A percentile compares a stretch with the other conserved stretches of the same genome.
phyloP scores from a whole-genome alignment of 1,284 basidiomycete genomes.

The Exsudoporus floridanus region DNA sequence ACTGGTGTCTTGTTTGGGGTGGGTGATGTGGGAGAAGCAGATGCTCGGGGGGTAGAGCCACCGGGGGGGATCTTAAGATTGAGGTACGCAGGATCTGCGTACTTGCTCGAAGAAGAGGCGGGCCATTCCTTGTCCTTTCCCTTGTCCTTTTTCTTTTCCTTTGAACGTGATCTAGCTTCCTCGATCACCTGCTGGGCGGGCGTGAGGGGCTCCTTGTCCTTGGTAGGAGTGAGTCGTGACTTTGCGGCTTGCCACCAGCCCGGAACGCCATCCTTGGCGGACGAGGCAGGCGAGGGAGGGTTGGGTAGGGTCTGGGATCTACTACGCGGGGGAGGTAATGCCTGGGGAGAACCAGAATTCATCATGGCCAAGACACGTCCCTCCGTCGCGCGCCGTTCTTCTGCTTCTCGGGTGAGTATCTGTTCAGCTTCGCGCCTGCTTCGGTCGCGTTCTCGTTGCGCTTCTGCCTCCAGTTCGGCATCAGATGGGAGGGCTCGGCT shows the following conservation, averaged over 20 bases:
- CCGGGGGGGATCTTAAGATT: conserved; percentile 49
- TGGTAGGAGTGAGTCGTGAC: conserved; percentile 72
- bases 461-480: conserved; percentile 76
- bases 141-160: conserved; percentile 52
- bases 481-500: conserved; percentile 54
- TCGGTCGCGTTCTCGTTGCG: conserved; percentile 67
- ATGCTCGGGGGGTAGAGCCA: conserved; percentile 39
- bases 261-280: conserved; percentile 53
- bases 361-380: conserved; percentile 74
- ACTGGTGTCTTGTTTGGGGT: conserved; percentile 57
- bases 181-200: conserved; percentile 77
- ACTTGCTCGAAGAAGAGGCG: conserved; percentile 48
- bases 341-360: conserved; percentile 38
- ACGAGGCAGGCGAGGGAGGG: conserved; percentile 59
- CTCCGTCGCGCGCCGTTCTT: conserved; percentile 64
- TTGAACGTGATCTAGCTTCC: conserved; percentile 64
- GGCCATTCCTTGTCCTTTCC: conserved; percentile 60
- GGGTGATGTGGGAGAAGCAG: conserved; percentile 53
- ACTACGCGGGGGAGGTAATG: conserved; percentile 51
- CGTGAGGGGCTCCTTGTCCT: conserved; percentile 66
- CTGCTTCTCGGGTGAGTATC: conserved; percentile 68
- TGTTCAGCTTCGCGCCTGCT: conserved; percentile 73
- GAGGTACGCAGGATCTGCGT: conserved; percentile 51
- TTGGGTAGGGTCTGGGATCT: conserved; percentile 55
- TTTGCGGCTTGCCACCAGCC: conserved; percentile 73